A percentile compares a stretch with the other conserved stretches of the same genome.
phyloP scores from a whole-genome alignment of 345 rosid genomes.

The Eucalyptus polybractea region DNA sequence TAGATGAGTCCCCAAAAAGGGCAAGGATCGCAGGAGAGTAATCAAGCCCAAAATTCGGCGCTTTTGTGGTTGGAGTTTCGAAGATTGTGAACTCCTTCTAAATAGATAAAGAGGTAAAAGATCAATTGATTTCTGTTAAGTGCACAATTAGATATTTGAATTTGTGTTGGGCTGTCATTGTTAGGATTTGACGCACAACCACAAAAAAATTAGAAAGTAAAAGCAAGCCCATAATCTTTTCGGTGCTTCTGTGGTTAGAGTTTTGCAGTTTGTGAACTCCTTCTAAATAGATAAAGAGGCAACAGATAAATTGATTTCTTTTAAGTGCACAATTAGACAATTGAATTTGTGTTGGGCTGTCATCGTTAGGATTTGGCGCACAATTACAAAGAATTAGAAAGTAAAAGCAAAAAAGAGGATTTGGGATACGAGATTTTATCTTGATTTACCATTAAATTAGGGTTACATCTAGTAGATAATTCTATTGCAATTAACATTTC shows the following conservation, averaged over 20 bases:
- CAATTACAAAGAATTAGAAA: too few species aligned
- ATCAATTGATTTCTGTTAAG: not conserved
- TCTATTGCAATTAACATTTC: too few species aligned
- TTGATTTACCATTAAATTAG: too few species aligned
- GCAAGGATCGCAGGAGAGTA: not conserved
- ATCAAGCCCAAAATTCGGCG: not conserved
- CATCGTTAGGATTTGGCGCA: too few species aligned
- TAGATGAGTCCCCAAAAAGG: not conserved
- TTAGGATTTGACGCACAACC: too few species aligned
- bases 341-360: not conserved
- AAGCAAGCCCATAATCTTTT: too few species aligned
- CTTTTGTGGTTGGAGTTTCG: not conserved
- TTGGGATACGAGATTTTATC: too few species aligned
- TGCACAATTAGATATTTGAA: not conserved
- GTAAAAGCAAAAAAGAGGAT: too few species aligned
- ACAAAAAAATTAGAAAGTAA: too few species aligned
- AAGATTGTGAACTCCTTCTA: not conserved
- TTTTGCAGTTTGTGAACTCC: not conserved
- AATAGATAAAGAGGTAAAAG: too few species aligned
- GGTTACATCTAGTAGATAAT: too few species aligned
- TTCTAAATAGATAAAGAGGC: not conserved
- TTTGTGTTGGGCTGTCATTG: too few species aligned
- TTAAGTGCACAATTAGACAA: not conserved
- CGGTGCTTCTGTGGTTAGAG: not conserved
- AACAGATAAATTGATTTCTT: not conserved